Percentiles rank a stretch among this genome's conserved stretches.
Conservation (phyloP, 768 basidiomycete genomes). For the Naganishia onofrii region DNA sequence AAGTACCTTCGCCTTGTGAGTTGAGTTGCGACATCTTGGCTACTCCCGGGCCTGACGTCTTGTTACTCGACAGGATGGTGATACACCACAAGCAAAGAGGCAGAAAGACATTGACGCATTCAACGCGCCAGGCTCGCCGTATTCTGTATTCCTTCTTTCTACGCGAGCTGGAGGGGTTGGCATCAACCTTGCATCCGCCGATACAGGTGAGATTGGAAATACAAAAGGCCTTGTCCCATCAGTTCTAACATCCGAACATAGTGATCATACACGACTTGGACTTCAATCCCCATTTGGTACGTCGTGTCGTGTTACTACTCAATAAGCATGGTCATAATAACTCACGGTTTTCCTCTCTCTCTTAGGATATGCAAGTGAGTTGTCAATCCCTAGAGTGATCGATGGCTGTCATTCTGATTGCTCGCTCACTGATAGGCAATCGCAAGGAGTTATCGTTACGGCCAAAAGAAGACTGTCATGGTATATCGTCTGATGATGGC, state of each 20-base stretch:
- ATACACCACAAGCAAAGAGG: slow-evolving; percentile 74
- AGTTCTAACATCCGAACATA: slow-evolving; percentile 30
- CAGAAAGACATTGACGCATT: slow-evolving; percentile 95
- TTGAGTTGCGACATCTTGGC: not conserved
- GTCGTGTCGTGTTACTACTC: not conserved
- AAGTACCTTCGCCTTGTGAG: slow-evolving; percentile 74
- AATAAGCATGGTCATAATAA: not conserved
- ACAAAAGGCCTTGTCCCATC: slow-evolving; percentile 56
- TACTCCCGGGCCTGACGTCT: slow-evolving; percentile 4
- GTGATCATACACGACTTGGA: slow-evolving; percentile 75
- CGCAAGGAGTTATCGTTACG: slow-evolving; percentile 87
- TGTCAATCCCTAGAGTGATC: not conserved
- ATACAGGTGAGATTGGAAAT: slow-evolving; percentile 64
- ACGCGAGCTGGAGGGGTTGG: slow-evolving; percentile 85
- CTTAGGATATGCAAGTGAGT: slow-evolving; percentile 72
- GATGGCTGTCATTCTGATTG: not conserved
- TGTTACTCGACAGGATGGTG: slow-evolving; percentile 67
- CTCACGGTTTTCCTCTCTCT: too few species aligned
- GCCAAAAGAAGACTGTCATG: slow-evolving; percentile 88
- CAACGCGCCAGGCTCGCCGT: slow-evolving; percentile 79
- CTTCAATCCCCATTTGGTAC: slow-evolving; percentile 87
- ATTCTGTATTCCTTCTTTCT: slow-evolving; percentile 86
- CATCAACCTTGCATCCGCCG: slow-evolving; percentile 84
- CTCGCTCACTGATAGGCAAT: slow-evolving; percentile 66
- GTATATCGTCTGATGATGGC: slow-evolving; percentile 97